Evolutionary conservation across 805 yeast species (phyloP).

Genomic region (Myxozyma kluyveri): DNA sequence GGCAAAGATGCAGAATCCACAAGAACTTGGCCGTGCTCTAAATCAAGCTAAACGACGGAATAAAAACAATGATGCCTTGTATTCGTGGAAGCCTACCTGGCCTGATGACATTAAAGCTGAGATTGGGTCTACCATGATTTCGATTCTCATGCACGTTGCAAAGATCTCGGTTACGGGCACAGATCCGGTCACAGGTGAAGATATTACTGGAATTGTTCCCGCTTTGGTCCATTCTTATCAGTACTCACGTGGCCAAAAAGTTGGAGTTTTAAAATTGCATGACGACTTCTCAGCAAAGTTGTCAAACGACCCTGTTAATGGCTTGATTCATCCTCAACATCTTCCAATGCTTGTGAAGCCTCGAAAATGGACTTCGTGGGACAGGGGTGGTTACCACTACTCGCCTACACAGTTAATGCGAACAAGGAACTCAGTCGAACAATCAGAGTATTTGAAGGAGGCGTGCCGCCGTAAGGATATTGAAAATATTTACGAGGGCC

Average conservation of each 20-base stretch:
- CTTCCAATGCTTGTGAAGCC: slow-evolving; percentile 93
- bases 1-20: slow-evolving; percentile 7
- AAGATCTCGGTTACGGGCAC: slow-evolving; percentile 72
- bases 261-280: slow-evolving; percentile 81
- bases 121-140: slow-evolving; percentile 75
- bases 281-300: slow-evolving; percentile 62
- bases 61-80: slow-evolving; percentile 4
- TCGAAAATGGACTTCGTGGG: slow-evolving; percentile 79
- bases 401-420: slow-evolving; percentile 65
- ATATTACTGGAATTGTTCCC: slow-evolving; percentile 72
- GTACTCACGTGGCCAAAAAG: slow-evolving; percentile 68
- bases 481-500: slow-evolving; percentile 68
- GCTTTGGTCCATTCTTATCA: slow-evolving; percentile 90
- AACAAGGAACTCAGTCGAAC: slow-evolving; percentile 83
- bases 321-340: slow-evolving; percentile 74
- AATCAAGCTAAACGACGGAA: slow-evolving; percentile 10
- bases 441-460: slow-evolving; percentile 79
- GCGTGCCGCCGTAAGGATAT: slow-evolving; percentile 70
- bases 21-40: slow-evolving; percentile 15
- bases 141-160: slow-evolving; percentile 76
- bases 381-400: slow-evolving; percentile 80
- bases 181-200: slow-evolving; percentile 73
- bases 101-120: slow-evolving; percentile 59
- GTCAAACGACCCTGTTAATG: slow-evolving; percentile 62
- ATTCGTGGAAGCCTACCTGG: slow-evolving; percentile 42